Percentiles rank a stretch among this genome's conserved stretches.
Conservation (phyloP, 495 filamentous ascomycete genomes). For the Cladorrhinum samala region DNA sequence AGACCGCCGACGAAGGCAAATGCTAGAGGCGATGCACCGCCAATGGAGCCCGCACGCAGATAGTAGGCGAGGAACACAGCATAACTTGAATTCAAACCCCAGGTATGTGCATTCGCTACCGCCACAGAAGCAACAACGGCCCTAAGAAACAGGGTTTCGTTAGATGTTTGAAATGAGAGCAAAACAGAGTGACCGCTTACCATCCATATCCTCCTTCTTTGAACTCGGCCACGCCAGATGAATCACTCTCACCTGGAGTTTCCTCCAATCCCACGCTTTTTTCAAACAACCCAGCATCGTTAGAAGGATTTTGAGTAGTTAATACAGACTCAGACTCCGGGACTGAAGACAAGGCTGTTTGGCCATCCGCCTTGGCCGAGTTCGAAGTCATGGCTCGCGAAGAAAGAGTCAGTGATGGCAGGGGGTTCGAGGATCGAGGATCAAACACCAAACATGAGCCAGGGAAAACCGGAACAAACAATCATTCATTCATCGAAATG, state of each 20-base stretch:
- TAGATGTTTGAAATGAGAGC: background rate
- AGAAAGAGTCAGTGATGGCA: background rate
- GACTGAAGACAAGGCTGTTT: too few relatives aligned
- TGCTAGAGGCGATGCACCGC: slow-evolving; percentile 49
- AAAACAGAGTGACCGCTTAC: slow-evolving; percentile 19
- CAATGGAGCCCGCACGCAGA: slow-evolving; percentile 52
- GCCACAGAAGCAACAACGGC: slow-evolving; percentile 47
- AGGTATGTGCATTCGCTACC: slow-evolving; percentile 53
- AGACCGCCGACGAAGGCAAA: slow-evolving; percentile 73
- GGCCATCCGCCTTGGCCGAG: background rate
- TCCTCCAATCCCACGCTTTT: slow-evolving; percentile 13
- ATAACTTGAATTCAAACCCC: slow-evolving; percentile 58
- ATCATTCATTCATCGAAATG: too few relatives aligned
- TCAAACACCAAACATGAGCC: too few relatives aligned
- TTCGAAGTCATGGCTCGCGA: background rate
- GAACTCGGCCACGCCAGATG: slow-evolving; percentile 26
- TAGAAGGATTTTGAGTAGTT: background rate
- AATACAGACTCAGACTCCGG: too few relatives aligned
- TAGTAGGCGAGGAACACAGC: slow-evolving; percentile 71
- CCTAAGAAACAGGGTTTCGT: slow-evolving; percentile 23
- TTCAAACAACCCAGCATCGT: background rate
- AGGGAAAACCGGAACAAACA: too few relatives aligned
- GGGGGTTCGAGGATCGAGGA: too few relatives aligned
- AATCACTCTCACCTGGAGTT: slow-evolving; percentile 19
- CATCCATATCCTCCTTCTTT: slow-evolving; percentile 44